These are phyloP conservation scores for Pseudogymnoascus sp. DNA, from an alignment of 2,329 filamentous ascomycete species.

Conservation along the genomic window DNA sequence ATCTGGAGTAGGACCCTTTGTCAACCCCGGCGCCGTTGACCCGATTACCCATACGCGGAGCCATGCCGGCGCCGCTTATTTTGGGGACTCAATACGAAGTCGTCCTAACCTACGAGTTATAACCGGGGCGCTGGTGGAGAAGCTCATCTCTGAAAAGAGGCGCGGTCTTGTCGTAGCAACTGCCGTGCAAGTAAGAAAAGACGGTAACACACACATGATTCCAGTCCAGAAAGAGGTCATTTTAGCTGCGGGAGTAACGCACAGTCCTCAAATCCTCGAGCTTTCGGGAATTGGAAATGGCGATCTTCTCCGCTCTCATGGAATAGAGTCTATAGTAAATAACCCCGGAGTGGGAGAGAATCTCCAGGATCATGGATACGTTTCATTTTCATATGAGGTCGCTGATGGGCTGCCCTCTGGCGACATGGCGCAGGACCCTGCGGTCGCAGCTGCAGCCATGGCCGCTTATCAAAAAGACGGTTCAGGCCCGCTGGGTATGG, in stretches of 20 bases:
- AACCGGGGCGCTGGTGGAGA: constrained; percentile 78
- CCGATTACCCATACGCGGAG: constrained; percentile 18
- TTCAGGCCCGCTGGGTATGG: constrained; percentile 14
- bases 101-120: constrained; percentile 66
- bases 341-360: constrained; percentile 23
- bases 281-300: constrained; percentile 27
- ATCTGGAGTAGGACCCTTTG: constrained; percentile 27
- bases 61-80: constrained; percentile 22
- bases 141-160: constrained; percentile 37
- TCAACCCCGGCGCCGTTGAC: constrained; percentile 14
- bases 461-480: constrained; percentile 13
- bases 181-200: constrained; percentile 6
- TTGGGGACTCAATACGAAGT: constrained; percentile 13
- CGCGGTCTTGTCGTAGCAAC: not conserved
- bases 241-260: constrained; percentile 23
- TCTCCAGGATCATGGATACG: constrained; percentile 11
- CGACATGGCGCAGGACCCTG: constrained; percentile 13
- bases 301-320: constrained; percentile 15
- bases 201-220: constrained; percentile 14
- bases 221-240: constrained; percentile 25
- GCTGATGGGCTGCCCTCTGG: constrained; percentile 12
- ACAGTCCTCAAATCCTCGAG: constrained; percentile 28
- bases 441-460: constrained; percentile 15
- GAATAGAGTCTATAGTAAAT: constrained; percentile 18
- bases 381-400: constrained; percentile 11